phyloP scores from a whole-genome alignment of 768 basidiomycete species.

The Pisolithus orientalis region DNA sequence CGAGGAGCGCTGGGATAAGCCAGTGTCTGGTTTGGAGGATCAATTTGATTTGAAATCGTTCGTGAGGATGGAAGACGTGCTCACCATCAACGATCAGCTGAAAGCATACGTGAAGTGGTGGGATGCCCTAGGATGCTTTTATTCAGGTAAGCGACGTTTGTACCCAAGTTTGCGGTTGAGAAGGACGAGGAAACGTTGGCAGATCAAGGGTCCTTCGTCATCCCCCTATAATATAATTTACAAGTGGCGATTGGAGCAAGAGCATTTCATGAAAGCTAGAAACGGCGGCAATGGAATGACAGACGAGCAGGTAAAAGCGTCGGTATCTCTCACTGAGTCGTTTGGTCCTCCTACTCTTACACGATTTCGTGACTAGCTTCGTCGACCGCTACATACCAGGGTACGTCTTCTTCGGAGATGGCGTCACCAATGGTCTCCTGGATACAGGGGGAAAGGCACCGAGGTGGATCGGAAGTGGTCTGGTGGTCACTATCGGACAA shows the following conservation, averaged over 20 bases:
- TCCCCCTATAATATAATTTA: slow-evolving; percentile 56
- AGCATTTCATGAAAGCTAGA: slow-evolving; percentile 76
- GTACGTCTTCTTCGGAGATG: slow-evolving; percentile 79
- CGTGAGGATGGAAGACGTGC: slow-evolving; percentile 46
- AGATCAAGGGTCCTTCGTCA: slow-evolving; percentile 35
- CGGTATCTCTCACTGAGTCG: slow-evolving; percentile 11
- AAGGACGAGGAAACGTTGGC: neutral
- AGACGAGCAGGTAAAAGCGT: slow-evolving; percentile 66
- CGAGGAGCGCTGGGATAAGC: slow-evolving; percentile 42
- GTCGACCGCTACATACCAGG: slow-evolving; percentile 92
- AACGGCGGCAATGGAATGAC: slow-evolving; percentile 90
- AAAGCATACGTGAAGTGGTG: slow-evolving; percentile 61
- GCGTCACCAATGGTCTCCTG: slow-evolving; percentile 34
- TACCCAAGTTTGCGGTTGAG: slow-evolving; percentile 1
- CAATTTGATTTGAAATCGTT: slow-evolving; percentile 31
- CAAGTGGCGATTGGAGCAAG: slow-evolving; percentile 85
- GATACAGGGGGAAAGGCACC: slow-evolving; percentile 14
- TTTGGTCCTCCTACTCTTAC: neutral
- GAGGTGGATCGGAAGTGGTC: slow-evolving; percentile 43
- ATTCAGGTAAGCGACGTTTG: slow-evolving; percentile 52
- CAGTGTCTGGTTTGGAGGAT: slow-evolving; percentile 19
- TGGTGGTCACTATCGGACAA: slow-evolving; percentile 51
- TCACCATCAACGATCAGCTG: slow-evolving; percentile 59
- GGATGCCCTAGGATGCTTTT: slow-evolving; percentile 63
- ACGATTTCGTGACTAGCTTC: slow-evolving; percentile 43